phyloP scores from a whole-genome alignment of 108 stramenopile species.

The Licmophora abbreviata region DNA sequence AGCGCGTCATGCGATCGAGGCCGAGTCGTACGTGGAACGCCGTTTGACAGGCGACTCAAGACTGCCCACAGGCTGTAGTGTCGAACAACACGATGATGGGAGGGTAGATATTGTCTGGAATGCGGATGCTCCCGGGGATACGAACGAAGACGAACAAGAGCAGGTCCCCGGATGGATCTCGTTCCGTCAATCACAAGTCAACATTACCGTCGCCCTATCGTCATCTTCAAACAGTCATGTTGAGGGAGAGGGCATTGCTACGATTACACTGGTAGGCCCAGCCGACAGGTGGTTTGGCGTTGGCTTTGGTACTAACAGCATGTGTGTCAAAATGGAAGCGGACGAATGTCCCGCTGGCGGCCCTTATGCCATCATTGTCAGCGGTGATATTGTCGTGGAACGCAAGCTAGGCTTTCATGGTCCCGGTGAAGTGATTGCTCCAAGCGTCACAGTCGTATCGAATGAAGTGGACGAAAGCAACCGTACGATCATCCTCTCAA shows the following conservation, averaged over 20 bases:
- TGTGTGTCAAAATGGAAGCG: constrained; percentile 30
- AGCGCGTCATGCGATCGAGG: not conserved
- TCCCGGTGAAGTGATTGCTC: constrained; percentile 11
- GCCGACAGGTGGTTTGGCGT: constrained; percentile 17
- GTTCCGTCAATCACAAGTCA: not conserved
- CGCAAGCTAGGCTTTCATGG: constrained; percentile 29
- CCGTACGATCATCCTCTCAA: constrained; percentile 13
- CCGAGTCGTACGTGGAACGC: not conserved
- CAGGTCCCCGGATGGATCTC: constrained; percentile 1
- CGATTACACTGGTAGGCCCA: constrained; percentile 5
- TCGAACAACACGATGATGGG: constrained; percentile 6
- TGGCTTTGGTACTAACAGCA: constrained; percentile 24
- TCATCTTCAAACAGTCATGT: too few relatives aligned
- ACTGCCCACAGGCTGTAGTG: constrained; percentile 1
- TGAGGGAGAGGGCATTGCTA: not conserved
- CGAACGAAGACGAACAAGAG: not conserved
- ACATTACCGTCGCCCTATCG: constrained; percentile 1
- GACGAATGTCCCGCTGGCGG: constrained; percentile 29
- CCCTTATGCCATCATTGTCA: constrained; percentile 24
- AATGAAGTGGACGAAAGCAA: constrained; percentile 8
- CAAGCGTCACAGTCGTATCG: constrained; percentile 2
- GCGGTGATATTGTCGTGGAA: constrained; percentile 14
- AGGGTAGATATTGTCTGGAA: constrained; percentile 4
- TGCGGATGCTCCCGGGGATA: not conserved
- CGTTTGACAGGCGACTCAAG: not conserved